phyloP scores from a whole-genome alignment of 805 yeast species.

The Candida michaelii region DNA sequence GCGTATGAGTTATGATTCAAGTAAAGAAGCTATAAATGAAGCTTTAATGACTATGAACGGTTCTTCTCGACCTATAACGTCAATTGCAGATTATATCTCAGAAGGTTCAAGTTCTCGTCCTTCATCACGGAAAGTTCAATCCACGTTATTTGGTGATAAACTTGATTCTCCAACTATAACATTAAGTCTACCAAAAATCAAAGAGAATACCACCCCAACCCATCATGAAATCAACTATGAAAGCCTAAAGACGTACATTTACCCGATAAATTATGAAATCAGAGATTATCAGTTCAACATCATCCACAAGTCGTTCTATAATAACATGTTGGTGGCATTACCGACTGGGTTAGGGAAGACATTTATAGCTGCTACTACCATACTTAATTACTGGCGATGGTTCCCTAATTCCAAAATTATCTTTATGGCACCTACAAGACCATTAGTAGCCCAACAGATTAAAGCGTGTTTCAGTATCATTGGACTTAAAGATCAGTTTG shows the following conservation, averaged over 20 bases:
- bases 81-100: no score
- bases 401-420: constrained; percentile 74
- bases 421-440: constrained; percentile 96
- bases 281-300: constrained; percentile 90
- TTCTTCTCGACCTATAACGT: background rate
- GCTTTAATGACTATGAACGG: background rate
- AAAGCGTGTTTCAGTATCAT: constrained; percentile 87
- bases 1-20: constrained; percentile 1
- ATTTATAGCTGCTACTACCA: constrained; percentile 90
- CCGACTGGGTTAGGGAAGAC: constrained; percentile 99
- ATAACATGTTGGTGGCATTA: constrained; percentile 80
- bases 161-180: background rate
- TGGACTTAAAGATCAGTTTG: constrained; percentile 75
- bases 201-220: constrained; percentile 18
- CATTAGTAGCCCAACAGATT: constrained; percentile 94
- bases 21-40: background rate
- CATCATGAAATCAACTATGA: constrained; percentile 26
- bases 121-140: constrained; percentile 6
- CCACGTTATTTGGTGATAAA: constrained; percentile 5
- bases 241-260: constrained; percentile 49
- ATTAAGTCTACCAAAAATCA: background rate
- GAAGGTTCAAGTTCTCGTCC: no score
- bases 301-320: constrained; percentile 65
- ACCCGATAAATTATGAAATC: constrained; percentile 81
- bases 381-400: constrained; percentile 90